phyloP scores from a whole-genome alignment of 805 yeast species.

The Pichia exigua region DNA sequence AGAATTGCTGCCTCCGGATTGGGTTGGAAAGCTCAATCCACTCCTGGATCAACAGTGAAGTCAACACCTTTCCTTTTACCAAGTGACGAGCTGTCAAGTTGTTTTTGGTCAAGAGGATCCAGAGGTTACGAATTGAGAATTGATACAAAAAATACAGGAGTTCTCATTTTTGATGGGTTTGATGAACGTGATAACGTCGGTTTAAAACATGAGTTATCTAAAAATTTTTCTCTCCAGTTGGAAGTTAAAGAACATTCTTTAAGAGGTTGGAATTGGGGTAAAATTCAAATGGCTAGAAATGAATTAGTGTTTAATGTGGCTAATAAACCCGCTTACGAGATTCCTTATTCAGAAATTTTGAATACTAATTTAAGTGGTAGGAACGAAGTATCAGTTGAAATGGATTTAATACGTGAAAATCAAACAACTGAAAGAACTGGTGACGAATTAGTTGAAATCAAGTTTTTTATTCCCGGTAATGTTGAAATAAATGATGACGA shows the following conservation, averaged over 20 bases:
- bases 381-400: constrained; percentile 87
- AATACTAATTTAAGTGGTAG: constrained; percentile 88
- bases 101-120: constrained; percentile 89
- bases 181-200: constrained; percentile 74
- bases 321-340: constrained; percentile 84
- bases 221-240: constrained; percentile 61
- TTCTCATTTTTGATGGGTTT: constrained; percentile 85
- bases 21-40: constrained; percentile 71
- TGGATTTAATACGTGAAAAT: constrained; percentile 40
- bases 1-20: constrained; percentile 95
- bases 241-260: constrained; percentile 87
- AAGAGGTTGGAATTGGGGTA: constrained; percentile 99
- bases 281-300: constrained; percentile 82
- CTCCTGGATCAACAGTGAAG: constrained; percentile 39
- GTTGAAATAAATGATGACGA: constrained; percentile 42
- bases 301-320: constrained; percentile 82
- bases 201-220: constrained; percentile 74
- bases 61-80: constrained; percentile 80
- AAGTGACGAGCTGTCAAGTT: constrained; percentile 71
- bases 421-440: constrained; percentile 63
- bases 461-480: constrained; percentile 89
- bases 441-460: constrained; percentile 91
- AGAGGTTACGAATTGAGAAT: constrained; percentile 85
- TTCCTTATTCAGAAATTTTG: constrained; percentile 72
- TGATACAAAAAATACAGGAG: constrained; percentile 84